Evolutionary conservation across 495 filamentous ascomycete species (phyloP).

Genomic region (Alectoria sarmentosa): DNA sequence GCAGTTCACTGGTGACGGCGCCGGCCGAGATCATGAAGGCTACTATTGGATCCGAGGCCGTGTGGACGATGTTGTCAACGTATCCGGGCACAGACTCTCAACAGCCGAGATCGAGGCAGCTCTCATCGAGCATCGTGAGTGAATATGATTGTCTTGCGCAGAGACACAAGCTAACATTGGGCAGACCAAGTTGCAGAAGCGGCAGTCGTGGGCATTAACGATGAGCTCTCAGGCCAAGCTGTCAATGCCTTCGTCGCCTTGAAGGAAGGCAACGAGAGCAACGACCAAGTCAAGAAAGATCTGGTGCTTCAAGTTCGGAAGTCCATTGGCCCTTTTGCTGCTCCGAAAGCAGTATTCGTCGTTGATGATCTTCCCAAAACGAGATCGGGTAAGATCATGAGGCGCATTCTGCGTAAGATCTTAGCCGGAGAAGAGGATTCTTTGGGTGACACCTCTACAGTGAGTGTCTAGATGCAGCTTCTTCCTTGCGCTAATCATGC

Average conservation of each 20-base stretch:
- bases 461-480: constrained; percentile 38
- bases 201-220: constrained; percentile 86
- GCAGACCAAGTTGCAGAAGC: constrained; percentile 77
- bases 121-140: constrained; percentile 78
- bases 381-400: constrained; percentile 96
- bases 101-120: constrained; percentile 98
- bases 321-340: constrained; percentile 94
- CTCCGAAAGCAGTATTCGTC: constrained; percentile 86
- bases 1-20: constrained; percentile 96
- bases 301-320: constrained; percentile 91
- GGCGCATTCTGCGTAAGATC: constrained; percentile 94
- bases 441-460: constrained; percentile 86
- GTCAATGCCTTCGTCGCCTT: constrained; percentile 95
- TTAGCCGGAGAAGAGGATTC: constrained; percentile 94
- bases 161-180: constrained; percentile 7
- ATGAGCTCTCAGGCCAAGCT: constrained; percentile 92
- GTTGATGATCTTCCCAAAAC: constrained; percentile 95
- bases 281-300: constrained; percentile 83
- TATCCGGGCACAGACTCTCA: constrained; percentile 89
- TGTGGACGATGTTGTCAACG: constrained; percentile 98
- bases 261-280: constrained; percentile 76
- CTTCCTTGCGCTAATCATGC: constrained; percentile 21
- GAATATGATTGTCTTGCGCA: neutral
- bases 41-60: constrained; percentile 99
- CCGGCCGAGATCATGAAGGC: constrained; percentile 93